Evolutionary conservation across 2,329 filamentous ascomycete species (phyloP).

Genomic region (Phialocephala subalpina): DNA sequence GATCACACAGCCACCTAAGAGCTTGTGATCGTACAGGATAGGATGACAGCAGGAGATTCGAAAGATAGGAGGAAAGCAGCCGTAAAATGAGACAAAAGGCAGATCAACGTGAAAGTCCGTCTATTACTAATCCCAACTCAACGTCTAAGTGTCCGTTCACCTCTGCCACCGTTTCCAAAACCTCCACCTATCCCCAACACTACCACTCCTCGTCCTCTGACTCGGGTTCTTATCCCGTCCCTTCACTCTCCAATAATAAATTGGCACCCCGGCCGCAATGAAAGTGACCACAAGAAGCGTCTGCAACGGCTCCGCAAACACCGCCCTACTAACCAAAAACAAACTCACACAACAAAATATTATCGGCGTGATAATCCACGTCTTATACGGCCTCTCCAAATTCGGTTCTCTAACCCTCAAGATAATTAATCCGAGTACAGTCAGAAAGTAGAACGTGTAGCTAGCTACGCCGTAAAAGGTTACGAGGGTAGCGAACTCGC

Average conservation of each 20-base stretch:
- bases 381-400: conserved; percentile 89
- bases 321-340: conserved; percentile 86
- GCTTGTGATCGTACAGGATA: conserved; percentile 30
- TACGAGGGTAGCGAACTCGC: conserved; percentile 89
- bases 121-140: background rate
- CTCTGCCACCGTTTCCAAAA: conserved; percentile 58
- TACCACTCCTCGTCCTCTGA: conserved; percentile 51
- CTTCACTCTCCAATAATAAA: conserved; percentile 88
- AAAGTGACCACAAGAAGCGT: conserved; percentile 88
- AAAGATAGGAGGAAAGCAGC: background rate
- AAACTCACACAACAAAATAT: conserved; percentile 98
- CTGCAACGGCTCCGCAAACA: conserved; percentile 91
- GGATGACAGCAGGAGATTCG: background rate
- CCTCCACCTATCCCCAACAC: conserved; percentile 59
- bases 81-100: background rate
- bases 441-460: conserved; percentile 97
- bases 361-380: conserved; percentile 96
- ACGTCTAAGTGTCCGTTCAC: background rate
- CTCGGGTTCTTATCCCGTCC: conserved; percentile 63
- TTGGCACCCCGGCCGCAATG: conserved; percentile 81
- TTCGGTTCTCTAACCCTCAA: conserved; percentile 86
- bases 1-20: conserved; percentile 49
- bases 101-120: background rate
- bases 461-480: conserved; percentile 98
- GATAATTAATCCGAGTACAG: conserved; percentile 91